Evolutionary conservation across 257 asterid species (phyloP).

Genomic region (Ilex aquifolium): DNA sequence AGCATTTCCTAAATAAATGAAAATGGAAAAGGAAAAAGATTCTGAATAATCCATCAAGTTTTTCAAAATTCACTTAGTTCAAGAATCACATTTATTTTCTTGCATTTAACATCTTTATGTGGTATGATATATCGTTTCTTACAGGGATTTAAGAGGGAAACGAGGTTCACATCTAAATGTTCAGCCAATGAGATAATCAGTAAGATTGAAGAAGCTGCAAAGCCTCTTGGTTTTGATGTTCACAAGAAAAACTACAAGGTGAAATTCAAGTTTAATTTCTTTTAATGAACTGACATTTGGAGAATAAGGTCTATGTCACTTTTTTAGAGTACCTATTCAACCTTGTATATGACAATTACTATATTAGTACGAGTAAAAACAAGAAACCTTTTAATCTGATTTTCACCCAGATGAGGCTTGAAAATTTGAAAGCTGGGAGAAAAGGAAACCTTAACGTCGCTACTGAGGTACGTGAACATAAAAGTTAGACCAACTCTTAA

Average conservation of each 20-base stretch:
- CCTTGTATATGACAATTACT: neutral
- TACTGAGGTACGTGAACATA: slow-evolving; percentile 51
- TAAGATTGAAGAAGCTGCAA: slow-evolving; percentile 87
- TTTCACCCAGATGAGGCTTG: slow-evolving; percentile 69
- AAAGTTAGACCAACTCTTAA: neutral
- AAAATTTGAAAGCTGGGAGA: slow-evolving; percentile 81
- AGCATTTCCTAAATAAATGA: neutral
- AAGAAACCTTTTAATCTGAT: neutral
- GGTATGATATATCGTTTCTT: neutral
- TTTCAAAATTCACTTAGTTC: too few relatives aligned
- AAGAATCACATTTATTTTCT: too few relatives aligned
- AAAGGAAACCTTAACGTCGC: slow-evolving; percentile 89
- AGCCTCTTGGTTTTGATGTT: slow-evolving; percentile 91
- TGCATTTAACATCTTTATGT: too few relatives aligned
- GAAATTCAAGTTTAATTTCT: slow-evolving; percentile 9
- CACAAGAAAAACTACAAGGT: slow-evolving; percentile 91
- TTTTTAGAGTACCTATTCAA: neutral
- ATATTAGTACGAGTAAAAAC: too few relatives aligned
- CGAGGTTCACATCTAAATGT: slow-evolving; percentile 75
- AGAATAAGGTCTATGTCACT: neutral
- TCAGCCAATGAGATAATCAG: slow-evolving; percentile 75
- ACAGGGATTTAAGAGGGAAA: slow-evolving; percentile 82
- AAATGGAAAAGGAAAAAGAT: neutral
- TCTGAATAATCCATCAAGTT: too few relatives aligned
- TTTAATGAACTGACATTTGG: too few relatives aligned